Base-by-base conservation (phyloP, 805 yeast genomes). In the Scheffersomyces amazonensis region DNA sequence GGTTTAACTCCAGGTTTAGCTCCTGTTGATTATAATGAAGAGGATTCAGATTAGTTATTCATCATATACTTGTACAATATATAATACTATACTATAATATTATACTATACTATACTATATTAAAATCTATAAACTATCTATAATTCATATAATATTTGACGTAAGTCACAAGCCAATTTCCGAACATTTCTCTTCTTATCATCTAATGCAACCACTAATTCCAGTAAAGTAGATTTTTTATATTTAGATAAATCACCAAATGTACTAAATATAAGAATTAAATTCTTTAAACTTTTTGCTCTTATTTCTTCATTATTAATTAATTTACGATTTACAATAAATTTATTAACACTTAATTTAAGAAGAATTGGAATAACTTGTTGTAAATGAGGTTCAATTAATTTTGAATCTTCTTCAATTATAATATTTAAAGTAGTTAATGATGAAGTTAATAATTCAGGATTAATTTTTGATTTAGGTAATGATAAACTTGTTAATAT, bases 1-100 rank as follows among this genome's bases (percentile, higher is more conserved):
- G 91, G 93, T 19, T 68, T 86, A 39, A 86, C 95, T 0, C 95
- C 93, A 1, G 95, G 95, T 44, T 71, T 86, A 59, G 95, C 93
- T 1, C 93, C 93, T 22, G 89, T 86, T 17, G 90, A 80, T 24
- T 73, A 76, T 31, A 82, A 78, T 47, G 80, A 78, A 21, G 48
- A 54, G 6, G 64, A 58, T 31, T 53, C 54, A 5, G 56, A 53
- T 17, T 46, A 40, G 27, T 20, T 16, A 4, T 4, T 16, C n/a
- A 9, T 17, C 5, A 24, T 20, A 53, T 39, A 13, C 52, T 36
- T 20, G 48, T 53, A 24, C 13, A 30, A 23, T 32, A 23, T 25
- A 15, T 13, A 35, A n/a, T n/a, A n/a, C n/a, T n/a, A n/a, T n/a
- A n/a, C n/a, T n/a, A n/a, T n/a, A n/a, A n/a, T n/a, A n/a, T n/a